Conservation (phyloP, 129 eudicot genomes). For the Kitagawia praeruptora region DNA sequence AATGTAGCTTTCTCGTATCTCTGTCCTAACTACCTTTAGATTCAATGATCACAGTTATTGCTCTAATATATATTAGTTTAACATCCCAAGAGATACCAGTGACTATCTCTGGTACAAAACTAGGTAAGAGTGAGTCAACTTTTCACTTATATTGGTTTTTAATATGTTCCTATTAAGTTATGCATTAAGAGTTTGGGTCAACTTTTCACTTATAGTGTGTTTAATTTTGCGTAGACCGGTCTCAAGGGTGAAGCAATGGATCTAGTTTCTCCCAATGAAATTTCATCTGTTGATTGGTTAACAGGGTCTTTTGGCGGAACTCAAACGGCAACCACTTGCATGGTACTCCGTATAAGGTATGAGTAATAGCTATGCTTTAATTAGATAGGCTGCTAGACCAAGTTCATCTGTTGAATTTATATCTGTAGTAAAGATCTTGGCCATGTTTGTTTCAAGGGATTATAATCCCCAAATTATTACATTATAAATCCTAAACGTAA, state of each 20-base stretch:
- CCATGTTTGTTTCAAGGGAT: too few species aligned
- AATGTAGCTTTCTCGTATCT: too few species aligned
- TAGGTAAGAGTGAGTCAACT: slow-evolving; percentile 38
- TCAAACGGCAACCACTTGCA: slow-evolving; percentile 50
- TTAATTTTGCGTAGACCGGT: slow-evolving; percentile 40
- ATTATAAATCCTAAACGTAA: too few species aligned
- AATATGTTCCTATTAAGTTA: background rate
- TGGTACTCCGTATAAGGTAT: slow-evolving; percentile 96
- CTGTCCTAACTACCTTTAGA: too few species aligned
- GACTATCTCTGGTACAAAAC: slow-evolving; percentile 91
- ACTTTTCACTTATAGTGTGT: background rate
- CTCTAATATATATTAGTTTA: slow-evolving; percentile 61
- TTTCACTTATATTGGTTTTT: too few species aligned
- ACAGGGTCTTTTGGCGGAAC: slow-evolving; percentile 30
- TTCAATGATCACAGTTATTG: slow-evolving; percentile 42
- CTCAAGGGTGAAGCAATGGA: slow-evolving; percentile 67
- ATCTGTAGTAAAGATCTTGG: background rate
- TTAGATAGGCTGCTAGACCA: background rate
- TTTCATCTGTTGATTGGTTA: slow-evolving; percentile 60
- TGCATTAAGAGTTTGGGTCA: background rate
- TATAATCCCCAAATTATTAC: too few species aligned
- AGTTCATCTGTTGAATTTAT: background rate
- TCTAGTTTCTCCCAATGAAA: slow-evolving; percentile 37
- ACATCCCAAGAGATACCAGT: slow-evolving; percentile 70
- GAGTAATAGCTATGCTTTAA: background rate